Evolutionary conservation across 1,284 basidiomycete species (phyloP), one percentile per base, ranked within the genome.

Genomic region (Rhodotorula sp.): DNA sequence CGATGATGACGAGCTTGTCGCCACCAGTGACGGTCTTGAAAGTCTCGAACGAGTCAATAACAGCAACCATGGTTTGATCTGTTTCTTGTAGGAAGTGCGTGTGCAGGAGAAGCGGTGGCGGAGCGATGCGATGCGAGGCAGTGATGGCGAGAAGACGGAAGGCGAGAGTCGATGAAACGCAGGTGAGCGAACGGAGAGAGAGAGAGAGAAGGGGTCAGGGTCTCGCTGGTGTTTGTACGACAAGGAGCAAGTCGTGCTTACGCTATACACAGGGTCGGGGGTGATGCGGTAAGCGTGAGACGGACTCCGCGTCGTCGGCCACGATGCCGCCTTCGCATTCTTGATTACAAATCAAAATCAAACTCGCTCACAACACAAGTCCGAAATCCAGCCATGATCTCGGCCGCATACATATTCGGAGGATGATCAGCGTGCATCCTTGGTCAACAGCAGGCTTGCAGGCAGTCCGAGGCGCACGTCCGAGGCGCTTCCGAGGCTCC

Each of bases 1-100:
- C 90, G 78, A 93, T 85, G 64, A 91, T 82, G 77, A 86, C 83
- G 70, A 84, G 82, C 77, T 85, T 85, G 75, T 84, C 84, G 66
- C 84, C 81, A 77, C 83, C 83, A 77, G 88, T 88, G 75, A 85
- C 81, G 51, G 79, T 71, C 78, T 85, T 79, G 83, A 87, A 88
- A 78, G 87, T 82, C n/a, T 83, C 83, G 78, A 83, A 81, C 66
- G 82, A 84, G 75, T 81, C 81, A 80, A 88, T 83, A 74, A 80
- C 80, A 67, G 82, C 83, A 79, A 86, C 86, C 81, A 83, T 82
- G 30, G 14, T 71, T 37, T 49, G 49, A 51, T 4, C 22, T 51
- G 24, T 51, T 17, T 51, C 49, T n/a, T 22, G 12, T 51, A n/a
- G 51, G 8, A 15, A 53, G 14, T 37, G 46, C 17, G n/a, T 24